Evolutionary conservation across 2,329 filamentous ascomycete species (phyloP).

Genomic region (Fusarium caatingaense): DNA sequence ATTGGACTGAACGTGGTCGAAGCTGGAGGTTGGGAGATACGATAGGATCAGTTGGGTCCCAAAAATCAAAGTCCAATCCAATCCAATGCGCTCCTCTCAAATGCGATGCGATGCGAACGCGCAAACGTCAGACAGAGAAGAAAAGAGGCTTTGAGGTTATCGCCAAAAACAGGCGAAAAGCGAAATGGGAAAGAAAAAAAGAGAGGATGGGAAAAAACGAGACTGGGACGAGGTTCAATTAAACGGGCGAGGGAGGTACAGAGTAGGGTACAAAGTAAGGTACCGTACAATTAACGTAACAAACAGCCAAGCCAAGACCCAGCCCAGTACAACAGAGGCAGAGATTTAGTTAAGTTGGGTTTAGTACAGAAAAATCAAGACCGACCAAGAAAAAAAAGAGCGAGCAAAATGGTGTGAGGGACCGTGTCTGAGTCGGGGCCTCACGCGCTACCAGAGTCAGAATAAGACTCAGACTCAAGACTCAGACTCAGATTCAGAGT

Average conservation of each 20-base stretch:
- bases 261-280: background rate
- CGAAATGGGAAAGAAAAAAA: constrained; percentile 4
- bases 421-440: constrained; percentile 45
- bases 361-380: constrained; percentile 16
- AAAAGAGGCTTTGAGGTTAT: constrained; percentile 12
- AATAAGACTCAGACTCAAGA: background rate
- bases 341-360: constrained; percentile 17
- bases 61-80: constrained; percentile 5
- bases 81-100: constrained; percentile 16
- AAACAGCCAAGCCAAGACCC: background rate
- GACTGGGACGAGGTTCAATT: constrained; percentile 29
- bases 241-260: constrained; percentile 25
- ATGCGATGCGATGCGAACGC: constrained; percentile 28
- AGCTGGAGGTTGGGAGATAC: constrained; percentile 23
- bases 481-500: constrained; percentile 7
- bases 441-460: constrained; percentile 35
- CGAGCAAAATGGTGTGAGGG: constrained; percentile 38
- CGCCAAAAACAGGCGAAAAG: constrained; percentile 36
- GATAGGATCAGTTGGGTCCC: constrained; percentile 18
- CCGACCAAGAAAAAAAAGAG: constrained; percentile 7
- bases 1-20: constrained; percentile 14
- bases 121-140: constrained; percentile 16
- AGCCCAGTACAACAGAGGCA: constrained; percentile 3
- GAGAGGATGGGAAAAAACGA: constrained; percentile 20
- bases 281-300: constrained; percentile 20